Percentiles rank a stretch among this genome's conserved stretches.
Conservation (phyloP, 2,329 filamentous ascomycete genomes). For the Pyrenophora teres region DNA sequence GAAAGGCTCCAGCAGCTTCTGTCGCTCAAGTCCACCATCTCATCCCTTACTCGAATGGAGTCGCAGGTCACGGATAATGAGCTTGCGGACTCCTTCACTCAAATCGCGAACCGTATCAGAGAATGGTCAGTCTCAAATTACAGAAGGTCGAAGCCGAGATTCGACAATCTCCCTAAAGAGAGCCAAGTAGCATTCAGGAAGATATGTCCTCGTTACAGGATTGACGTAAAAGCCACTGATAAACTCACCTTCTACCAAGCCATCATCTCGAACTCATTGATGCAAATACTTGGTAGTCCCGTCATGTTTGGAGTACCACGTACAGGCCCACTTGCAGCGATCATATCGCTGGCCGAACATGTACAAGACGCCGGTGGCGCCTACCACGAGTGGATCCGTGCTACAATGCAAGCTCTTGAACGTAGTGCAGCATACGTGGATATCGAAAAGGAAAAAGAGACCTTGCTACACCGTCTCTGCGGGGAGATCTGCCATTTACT, state of each 20-base stretch:
- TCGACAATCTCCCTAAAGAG: constrained; percentile 22
- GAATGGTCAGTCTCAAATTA: constrained; percentile 77
- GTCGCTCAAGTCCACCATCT: constrained; percentile 74
- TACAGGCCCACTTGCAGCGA: constrained; percentile 21
- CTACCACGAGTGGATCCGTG: constrained; percentile 36
- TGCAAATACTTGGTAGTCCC: constrained; percentile 36
- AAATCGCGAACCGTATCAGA: constrained; percentile 69
- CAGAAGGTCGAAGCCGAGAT: constrained; percentile 61
- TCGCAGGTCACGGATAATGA: constrained; percentile 69
- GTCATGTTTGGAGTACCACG: constrained; percentile 35
- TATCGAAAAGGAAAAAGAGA: constrained; percentile 18
- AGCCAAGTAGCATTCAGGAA: constrained; percentile 21
- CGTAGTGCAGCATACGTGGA: constrained; percentile 14
- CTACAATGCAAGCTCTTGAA: constrained; percentile 35
- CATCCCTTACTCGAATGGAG: constrained; percentile 65
- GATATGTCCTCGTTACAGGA: constrained; percentile 24
- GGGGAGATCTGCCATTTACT: constrained; percentile 29
- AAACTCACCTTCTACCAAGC: constrained; percentile 43
- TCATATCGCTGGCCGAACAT: constrained; percentile 25
- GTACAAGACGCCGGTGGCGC: constrained; percentile 24
- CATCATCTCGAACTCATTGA: constrained; percentile 30
- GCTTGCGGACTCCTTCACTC: constrained; percentile 65
- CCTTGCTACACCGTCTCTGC: constrained; percentile 23
- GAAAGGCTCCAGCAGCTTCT: constrained; percentile 64
- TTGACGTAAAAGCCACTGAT: constrained; percentile 19